Percentiles rank a stretch among this genome's conserved stretches.
These are phyloP conservation scores for Aspergillus pseudoterreus DNA, from an alignment of 2,329 filamentous ascomycete species.

Conservation along the genomic window DNA sequence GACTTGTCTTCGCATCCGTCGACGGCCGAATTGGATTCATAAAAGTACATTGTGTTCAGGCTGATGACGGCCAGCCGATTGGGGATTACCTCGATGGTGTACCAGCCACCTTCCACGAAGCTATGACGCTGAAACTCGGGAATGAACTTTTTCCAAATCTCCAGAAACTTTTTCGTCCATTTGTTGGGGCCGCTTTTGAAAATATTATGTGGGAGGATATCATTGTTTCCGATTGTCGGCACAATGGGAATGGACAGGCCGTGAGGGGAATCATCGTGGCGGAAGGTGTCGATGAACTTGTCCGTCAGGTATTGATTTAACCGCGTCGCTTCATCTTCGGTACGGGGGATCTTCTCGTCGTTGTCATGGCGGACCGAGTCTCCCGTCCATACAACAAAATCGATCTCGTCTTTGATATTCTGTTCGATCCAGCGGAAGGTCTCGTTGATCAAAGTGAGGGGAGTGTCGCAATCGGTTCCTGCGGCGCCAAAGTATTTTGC, in stretches of 20 bases:
- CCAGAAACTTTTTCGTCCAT: slow-evolving; percentile 73
- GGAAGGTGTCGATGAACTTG: slow-evolving; percentile 74
- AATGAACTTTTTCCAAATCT: slow-evolving; percentile 82
- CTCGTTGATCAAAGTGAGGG: slow-evolving; percentile 73
- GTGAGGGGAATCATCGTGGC: slow-evolving; percentile 50
- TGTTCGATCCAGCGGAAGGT: slow-evolving; percentile 85
- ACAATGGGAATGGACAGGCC: slow-evolving; percentile 74
- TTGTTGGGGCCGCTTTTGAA: slow-evolving; percentile 78
- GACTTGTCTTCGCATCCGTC: slow-evolving; percentile 77
- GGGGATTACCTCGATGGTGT: slow-evolving; percentile 86
- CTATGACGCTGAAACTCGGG: slow-evolving; percentile 88
- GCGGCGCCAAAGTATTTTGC: slow-evolving; percentile 82
- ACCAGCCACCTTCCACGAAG: slow-evolving; percentile 93
- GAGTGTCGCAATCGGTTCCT: slow-evolving; percentile 84
- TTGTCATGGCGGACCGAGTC: slow-evolving; percentile 88
- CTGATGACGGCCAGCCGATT: slow-evolving; percentile 83
- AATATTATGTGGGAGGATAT: slow-evolving; percentile 96
- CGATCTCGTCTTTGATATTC: slow-evolving; percentile 72
- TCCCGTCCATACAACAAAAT: slow-evolving; percentile 92
- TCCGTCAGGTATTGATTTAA: slow-evolving; percentile 72
- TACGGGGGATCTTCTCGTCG: slow-evolving; percentile 75
- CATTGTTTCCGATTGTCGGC: slow-evolving; percentile 93
- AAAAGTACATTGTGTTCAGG: slow-evolving; percentile 95
- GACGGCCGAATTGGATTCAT: slow-evolving; percentile 85
- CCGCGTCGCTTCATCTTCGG: slow-evolving; percentile 67